Conservation (phyloP, 495 filamentous ascomycete genomes). For the Talaromyces adpressus region DNA sequence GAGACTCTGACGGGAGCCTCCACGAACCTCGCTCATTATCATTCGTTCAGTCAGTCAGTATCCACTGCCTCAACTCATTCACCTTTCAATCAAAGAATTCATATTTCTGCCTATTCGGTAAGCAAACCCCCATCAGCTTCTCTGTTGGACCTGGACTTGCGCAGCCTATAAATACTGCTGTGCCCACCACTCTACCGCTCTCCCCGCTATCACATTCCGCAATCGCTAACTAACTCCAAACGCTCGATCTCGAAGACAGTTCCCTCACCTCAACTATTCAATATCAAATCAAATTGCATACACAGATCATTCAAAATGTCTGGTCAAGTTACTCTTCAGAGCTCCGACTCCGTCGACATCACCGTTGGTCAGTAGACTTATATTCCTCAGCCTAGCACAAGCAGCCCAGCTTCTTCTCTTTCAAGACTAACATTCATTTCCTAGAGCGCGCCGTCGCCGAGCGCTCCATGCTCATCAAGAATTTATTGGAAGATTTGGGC, state of each 20-base stretch:
- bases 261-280: neutral
- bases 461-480: conserved; percentile 92
- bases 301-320: neutral
- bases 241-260: neutral
- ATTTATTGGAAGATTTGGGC: conserved; percentile 91
- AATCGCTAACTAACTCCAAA: neutral
- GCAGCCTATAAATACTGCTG: neutral
- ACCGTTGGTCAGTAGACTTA: conserved; percentile 43
- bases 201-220: conserved; percentile 1
- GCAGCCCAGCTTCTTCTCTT: neutral
- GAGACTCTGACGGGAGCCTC: neutral
- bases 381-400: neutral
- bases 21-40: neutral
- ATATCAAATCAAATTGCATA: neutral
- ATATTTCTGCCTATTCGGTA: neutral
- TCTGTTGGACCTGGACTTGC: neutral
- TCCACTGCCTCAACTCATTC: neutral
- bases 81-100: neutral
- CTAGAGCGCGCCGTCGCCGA: conserved; percentile 79
- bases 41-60: neutral
- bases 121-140: neutral
- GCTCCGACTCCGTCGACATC: conserved; percentile 50
- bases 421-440: neutral
- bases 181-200: neutral
- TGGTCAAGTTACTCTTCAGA: conserved; percentile 41